Conservation (phyloP, 805 yeast species). For the Teunomyces aglyptinius region DNA sequence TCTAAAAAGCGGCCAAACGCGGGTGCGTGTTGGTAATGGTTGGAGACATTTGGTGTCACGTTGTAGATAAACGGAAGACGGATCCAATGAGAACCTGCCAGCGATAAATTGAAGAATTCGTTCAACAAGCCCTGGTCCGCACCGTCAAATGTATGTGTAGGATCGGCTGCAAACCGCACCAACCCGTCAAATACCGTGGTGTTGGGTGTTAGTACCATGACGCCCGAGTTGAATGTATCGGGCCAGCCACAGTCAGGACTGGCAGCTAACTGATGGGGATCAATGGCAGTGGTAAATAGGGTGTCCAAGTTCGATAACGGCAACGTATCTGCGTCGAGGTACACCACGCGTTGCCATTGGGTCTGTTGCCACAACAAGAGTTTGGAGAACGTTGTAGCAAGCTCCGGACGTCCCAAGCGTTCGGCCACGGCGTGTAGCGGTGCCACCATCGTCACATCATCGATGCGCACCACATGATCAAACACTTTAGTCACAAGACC, state of each 20-base stretch:
- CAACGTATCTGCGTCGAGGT: slow-evolving; percentile 28
- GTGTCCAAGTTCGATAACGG: slow-evolving; percentile 22
- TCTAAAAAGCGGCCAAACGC: slow-evolving; percentile 29
- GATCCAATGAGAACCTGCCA: slow-evolving; percentile 27
- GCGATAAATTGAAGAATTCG: slow-evolving; percentile 27
- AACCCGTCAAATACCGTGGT: slow-evolving; percentile 16
- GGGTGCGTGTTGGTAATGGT: slow-evolving; percentile 33
- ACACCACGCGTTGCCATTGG: slow-evolving; percentile 21
- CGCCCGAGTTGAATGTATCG: slow-evolving; percentile 31
- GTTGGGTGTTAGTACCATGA: slow-evolving; percentile 23
- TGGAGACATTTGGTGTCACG: slow-evolving; percentile 29
- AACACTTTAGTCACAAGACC: slow-evolving; percentile 19
- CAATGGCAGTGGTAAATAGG: slow-evolving; percentile 17
- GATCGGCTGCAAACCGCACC: slow-evolving; percentile 10
- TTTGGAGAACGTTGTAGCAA: slow-evolving; percentile 26
- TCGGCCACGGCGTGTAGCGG: slow-evolving; percentile 18
- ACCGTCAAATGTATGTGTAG: slow-evolving; percentile 29
- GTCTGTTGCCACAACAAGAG: slow-evolving; percentile 25
- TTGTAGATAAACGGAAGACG: slow-evolving; percentile 33
- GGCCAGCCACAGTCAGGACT: slow-evolving; percentile 36
- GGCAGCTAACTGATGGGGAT: slow-evolving; percentile 16
- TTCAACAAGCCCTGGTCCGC: slow-evolving; percentile 40
- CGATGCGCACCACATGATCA: slow-evolving; percentile 26
- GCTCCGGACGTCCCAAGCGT: slow-evolving; percentile 23
- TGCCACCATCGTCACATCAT: slow-evolving; percentile 15